A percentile compares a stretch with the other conserved stretches of the same genome.
Conservation (phyloP, 208 protist genomes). For the Lotmaria passim region DNA sequence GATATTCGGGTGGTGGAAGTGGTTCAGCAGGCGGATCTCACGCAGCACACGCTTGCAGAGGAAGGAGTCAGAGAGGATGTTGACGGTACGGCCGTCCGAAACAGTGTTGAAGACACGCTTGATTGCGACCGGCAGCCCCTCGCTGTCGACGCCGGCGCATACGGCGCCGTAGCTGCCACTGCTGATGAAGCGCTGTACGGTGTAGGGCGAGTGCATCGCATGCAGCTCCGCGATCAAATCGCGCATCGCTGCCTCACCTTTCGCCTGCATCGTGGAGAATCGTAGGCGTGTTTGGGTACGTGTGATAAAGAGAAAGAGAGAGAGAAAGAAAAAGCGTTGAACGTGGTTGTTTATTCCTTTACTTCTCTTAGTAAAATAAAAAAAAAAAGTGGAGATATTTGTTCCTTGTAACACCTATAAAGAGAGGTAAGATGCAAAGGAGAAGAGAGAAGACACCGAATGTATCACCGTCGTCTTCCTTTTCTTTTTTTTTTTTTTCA, state of each 20-base stretch:
- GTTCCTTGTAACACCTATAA: no score
- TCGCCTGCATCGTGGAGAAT: constrained; percentile 51
- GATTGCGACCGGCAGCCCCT: constrained; percentile 73
- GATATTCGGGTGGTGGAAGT: constrained; percentile 97
- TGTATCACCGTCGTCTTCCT: no score
- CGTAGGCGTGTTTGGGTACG: no score
- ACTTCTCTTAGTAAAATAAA: no score
- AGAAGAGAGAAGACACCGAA: no score
- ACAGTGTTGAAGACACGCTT: constrained; percentile 91
- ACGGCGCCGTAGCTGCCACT: constrained; percentile 91
- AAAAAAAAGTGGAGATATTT: no score
- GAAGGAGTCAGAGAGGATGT: constrained; percentile 88
- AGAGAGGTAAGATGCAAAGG: no score
- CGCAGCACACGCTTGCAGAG: constrained; percentile 92
- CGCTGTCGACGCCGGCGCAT: constrained; percentile 77
- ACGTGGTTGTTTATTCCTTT: no score
- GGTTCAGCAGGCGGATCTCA: constrained; percentile 94
- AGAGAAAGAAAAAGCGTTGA: background rate
- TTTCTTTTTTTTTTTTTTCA: no score
- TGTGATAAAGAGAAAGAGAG: background rate
- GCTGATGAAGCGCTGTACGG: constrained; percentile 83
- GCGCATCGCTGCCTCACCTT: constrained; percentile 73
- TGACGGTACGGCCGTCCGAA: constrained; percentile 78
- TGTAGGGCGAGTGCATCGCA: constrained; percentile 77
- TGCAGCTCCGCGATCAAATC: constrained; percentile 81